Conservation (phyloP, 257 asterid genomes). For the Solanum chaucha region DNA sequence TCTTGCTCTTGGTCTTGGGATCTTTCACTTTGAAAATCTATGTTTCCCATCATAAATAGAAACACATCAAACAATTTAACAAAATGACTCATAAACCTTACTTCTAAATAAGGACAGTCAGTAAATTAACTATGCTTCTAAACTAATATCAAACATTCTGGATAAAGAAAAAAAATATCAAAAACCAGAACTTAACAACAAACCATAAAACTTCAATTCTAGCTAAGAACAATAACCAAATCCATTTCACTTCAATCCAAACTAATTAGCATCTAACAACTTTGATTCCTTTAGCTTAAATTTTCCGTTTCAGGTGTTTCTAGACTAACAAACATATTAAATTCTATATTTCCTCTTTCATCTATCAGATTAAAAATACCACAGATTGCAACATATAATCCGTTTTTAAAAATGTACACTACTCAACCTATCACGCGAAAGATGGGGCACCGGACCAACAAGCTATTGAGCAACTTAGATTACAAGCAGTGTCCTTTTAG, state of each 20-base stretch:
- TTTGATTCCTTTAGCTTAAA: neutral
- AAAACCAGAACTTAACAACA: neutral
- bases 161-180: neutral
- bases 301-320: neutral
- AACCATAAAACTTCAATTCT: neutral
- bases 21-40: neutral
- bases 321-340: no score
- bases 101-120: neutral
- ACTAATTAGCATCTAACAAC: neutral
- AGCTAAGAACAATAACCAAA: neutral
- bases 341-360: neutral
- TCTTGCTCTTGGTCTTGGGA: neutral
- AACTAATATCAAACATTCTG: neutral
- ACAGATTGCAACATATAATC: neutral
- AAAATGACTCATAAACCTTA: neutral
- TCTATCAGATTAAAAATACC: neutral
- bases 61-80: neutral
- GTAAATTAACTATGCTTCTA: neutral
- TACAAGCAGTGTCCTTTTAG: neutral
- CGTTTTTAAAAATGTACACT: neutral
- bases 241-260: neutral
- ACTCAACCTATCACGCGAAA: neutral
- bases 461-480: neutral
- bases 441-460: neutral
- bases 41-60: neutral